phyloP scores from a whole-genome alignment of 805 yeast species.

The Cyberlindnera maclurae region DNA sequence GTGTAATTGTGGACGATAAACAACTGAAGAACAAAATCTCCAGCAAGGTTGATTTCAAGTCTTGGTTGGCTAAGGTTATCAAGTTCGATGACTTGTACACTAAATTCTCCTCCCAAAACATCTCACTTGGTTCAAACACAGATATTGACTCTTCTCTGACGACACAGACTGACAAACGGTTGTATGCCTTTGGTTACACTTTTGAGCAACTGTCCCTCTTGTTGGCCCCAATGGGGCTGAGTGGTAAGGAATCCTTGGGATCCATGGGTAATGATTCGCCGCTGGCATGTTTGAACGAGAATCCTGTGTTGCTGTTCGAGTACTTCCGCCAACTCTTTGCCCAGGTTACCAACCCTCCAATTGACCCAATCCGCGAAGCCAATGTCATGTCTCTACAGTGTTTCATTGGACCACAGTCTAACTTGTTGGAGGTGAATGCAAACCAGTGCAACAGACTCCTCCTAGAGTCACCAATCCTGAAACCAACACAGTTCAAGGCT shows the following conservation, averaged over 20 bases:
- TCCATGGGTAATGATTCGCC: constrained; percentile 99
- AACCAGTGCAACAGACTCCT: constrained; percentile 85
- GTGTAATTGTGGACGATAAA: constrained; percentile 88
- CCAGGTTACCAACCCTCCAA: constrained; percentile 97
- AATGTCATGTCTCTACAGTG: constrained; percentile 97
- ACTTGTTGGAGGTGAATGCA: constrained; percentile 86
- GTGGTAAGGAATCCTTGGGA: constrained; percentile 91
- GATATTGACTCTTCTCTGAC: constrained; percentile 25
- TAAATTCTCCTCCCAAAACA: constrained; percentile 36
- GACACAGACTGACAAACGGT: constrained; percentile 73
- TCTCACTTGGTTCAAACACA: constrained; percentile 13
- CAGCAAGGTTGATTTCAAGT: constrained; percentile 80
- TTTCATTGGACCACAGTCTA: constrained; percentile 97
- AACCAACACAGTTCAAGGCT: constrained; percentile 68
- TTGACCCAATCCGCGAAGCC: constrained; percentile 94
- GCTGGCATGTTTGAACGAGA: constrained; percentile 87
- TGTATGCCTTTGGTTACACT: constrained; percentile 88
- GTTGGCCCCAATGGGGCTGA: constrained; percentile 87
- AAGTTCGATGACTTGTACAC: constrained; percentile 67
- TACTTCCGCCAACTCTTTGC: constrained; percentile 96
- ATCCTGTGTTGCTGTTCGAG: constrained; percentile 85
- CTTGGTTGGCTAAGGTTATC: constrained; percentile 87
- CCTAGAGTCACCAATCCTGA: constrained; percentile 75
- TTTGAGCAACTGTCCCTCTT: constrained; percentile 81
- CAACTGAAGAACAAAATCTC: constrained; percentile 79